Evolutionary conservation across 2,329 filamentous ascomycete genomes (phyloP).

Genomic region (Gnomoniopsis smithogilvyi): DNA sequence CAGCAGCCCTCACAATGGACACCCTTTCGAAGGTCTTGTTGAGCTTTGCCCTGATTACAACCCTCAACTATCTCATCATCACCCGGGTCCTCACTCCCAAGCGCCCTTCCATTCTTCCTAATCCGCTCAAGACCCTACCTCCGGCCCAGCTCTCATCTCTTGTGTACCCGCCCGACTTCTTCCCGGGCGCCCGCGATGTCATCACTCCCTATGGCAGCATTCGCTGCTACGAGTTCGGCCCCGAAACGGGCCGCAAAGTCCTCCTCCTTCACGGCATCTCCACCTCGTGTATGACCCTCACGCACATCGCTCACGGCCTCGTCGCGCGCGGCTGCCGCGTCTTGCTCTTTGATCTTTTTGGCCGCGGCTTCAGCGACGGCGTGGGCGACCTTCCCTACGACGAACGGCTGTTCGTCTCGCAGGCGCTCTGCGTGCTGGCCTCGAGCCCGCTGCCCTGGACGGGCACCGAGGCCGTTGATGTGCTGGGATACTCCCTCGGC

Average conservation of each 20-base stretch:
- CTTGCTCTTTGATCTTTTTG: conserved; percentile 76
- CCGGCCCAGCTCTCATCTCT: conserved; percentile 34
- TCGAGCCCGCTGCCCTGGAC: conserved; percentile 60
- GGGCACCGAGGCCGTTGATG: conserved; percentile 55
- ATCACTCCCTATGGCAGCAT: conserved; percentile 42
- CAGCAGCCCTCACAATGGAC: not conserved
- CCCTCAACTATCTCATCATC: not conserved
- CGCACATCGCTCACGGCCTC: conserved; percentile 62
- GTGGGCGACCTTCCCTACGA: conserved; percentile 60
- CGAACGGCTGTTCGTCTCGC: conserved; percentile 59
- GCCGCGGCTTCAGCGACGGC: conserved; percentile 73
- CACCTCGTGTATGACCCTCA: conserved; percentile 70
- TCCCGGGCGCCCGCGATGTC: conserved; percentile 69
- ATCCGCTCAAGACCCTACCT: conserved; percentile 31
- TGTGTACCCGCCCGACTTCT: conserved; percentile 66
- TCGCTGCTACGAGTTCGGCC: conserved; percentile 67
- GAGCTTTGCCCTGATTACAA: not conserved
- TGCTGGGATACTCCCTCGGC: conserved; percentile 78
- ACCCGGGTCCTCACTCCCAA: not conserved
- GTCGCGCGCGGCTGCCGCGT: conserved; percentile 64
- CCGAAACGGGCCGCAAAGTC: conserved; percentile 66
- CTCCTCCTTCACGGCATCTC: conserved; percentile 79
- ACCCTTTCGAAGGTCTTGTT: not conserved
- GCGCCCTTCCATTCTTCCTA: conserved; percentile 4
- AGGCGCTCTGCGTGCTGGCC: conserved; percentile 63